These are phyloP conservation scores for Ophiognomonia clavigignenti-juglandacearum DNA, from an alignment of 2,329 filamentous ascomycete genomes.

Conservation along the genomic window DNA sequence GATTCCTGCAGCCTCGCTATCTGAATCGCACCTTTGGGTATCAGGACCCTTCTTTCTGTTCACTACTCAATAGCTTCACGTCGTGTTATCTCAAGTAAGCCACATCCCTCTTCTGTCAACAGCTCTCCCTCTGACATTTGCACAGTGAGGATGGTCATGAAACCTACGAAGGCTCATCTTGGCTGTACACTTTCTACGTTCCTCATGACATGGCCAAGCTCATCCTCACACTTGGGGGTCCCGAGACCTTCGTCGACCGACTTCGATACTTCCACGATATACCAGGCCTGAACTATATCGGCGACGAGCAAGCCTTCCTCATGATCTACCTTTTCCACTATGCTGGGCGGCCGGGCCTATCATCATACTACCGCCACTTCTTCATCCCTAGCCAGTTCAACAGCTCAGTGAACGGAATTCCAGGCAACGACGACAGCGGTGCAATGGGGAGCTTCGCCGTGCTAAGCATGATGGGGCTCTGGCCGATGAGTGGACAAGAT, in stretches of 20 bases:
- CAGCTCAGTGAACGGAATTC: constrained; percentile 48
- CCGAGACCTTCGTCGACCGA: constrained; percentile 44
- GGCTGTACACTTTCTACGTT: constrained; percentile 62
- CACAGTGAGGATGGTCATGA: constrained; percentile 43
- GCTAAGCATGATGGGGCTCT: constrained; percentile 57
- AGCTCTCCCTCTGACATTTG: not conserved
- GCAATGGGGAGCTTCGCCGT: constrained; percentile 58
- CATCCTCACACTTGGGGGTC: constrained; percentile 49
- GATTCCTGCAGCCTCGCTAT: constrained; percentile 63
- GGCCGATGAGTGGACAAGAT: constrained; percentile 56
- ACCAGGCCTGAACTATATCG: constrained; percentile 33
- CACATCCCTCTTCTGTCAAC: no score
- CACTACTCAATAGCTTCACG: constrained; percentile 40
- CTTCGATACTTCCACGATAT: constrained; percentile 50
- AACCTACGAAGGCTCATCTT: constrained; percentile 63
- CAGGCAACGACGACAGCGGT: constrained; percentile 60
- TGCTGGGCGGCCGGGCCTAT: constrained; percentile 49
- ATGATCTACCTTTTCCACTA: constrained; percentile 60
- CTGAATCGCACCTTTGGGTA: constrained; percentile 61
- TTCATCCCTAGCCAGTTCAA: constrained; percentile 61
- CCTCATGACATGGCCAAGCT: constrained; percentile 38
- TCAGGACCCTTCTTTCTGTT: constrained; percentile 60
- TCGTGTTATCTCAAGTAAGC: constrained; percentile 18
- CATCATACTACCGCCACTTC: constrained; percentile 43
- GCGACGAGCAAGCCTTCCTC: constrained; percentile 52